A percentile compares a stretch with the other conserved stretches of the same genome.
Evolutionary conservation across 176 grass and related monocot species (phyloP).

Genomic region (Coix lacrymajobi): DNA sequence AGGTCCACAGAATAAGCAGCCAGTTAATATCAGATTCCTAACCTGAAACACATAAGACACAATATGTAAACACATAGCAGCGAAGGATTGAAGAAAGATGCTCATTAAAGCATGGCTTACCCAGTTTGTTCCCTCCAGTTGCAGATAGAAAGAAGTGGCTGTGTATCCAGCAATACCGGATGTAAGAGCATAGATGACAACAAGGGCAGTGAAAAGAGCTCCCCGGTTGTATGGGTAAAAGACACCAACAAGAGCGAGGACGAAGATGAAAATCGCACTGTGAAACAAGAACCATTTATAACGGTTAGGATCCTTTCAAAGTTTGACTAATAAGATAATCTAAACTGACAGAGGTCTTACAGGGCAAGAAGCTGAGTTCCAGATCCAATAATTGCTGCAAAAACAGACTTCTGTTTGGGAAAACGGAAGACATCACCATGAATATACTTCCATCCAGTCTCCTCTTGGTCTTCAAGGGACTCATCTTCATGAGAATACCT

Average conservation of each 20-base stretch:
- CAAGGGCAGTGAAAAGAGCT: conserved; percentile 93
- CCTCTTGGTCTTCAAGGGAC: conserved; percentile 82
- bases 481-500: conserved; percentile 92
- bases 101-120: conserved; percentile 43
- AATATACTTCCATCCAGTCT: conserved; percentile 97
- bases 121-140: conserved; percentile 91
- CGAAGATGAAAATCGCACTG: conserved; percentile 87
- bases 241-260: conserved; percentile 82
- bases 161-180: conserved; percentile 94
- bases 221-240: conserved; percentile 96
- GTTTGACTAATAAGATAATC: conserved; percentile 15
- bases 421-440: conserved; percentile 84
- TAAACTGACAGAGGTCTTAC: conserved; percentile 44
- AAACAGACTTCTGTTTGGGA: conserved; percentile 69
- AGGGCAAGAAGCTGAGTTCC: conserved; percentile 94
- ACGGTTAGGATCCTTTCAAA: conserved; percentile 18
- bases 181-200: conserved; percentile 91
- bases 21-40: conserved; percentile 86
- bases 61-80: conserved; percentile 5
- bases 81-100: conserved; percentile 4
- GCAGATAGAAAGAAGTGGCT: conserved; percentile 82
- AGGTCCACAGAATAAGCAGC: conserved; percentile 86
- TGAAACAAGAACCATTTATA: conserved; percentile 12
- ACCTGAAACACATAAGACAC: conserved; percentile 53
- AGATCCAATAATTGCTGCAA: conserved; percentile 81